phyloP scores from a whole-genome alignment of 192 early-diverging fungal species.

The Coemansia sp. region DNA sequence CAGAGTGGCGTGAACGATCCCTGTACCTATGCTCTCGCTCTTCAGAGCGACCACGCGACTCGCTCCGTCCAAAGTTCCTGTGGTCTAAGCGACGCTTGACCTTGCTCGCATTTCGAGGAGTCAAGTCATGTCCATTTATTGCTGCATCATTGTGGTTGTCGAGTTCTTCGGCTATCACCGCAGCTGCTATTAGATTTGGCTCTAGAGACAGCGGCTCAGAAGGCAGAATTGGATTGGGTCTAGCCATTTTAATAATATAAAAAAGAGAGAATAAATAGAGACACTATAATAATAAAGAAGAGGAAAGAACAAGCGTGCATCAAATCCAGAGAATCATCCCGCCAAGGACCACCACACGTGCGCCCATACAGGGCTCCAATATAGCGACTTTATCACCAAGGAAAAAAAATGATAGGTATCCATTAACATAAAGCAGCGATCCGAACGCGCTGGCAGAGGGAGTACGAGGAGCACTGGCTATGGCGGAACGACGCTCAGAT shows the following conservation, averaged over 20 bases:
- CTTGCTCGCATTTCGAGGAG: slow-evolving; percentile 34
- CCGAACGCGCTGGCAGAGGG: no score
- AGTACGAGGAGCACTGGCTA: no score
- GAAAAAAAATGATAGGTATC: background rate
- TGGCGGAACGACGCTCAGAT: no score
- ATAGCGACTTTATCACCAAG: background rate
- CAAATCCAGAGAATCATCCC: background rate
- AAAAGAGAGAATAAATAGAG: background rate
- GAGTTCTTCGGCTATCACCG: slow-evolving; percentile 24
- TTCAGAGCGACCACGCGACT: slow-evolving; percentile 16
- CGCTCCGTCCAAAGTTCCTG: slow-evolving; percentile 42
- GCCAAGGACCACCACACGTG: background rate
- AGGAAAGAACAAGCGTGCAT: background rate
- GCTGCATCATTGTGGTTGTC: slow-evolving; percentile 1
- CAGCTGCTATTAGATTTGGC: slow-evolving; percentile 35
- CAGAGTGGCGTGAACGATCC: background rate
- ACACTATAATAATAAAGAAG: background rate
- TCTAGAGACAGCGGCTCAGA: slow-evolving; percentile 51
- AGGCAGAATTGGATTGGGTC: slow-evolving; percentile 51
- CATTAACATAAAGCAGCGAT: no score
- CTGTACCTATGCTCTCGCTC: background rate
- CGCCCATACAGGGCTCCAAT: background rate
- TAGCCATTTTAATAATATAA: slow-evolving; percentile 28
- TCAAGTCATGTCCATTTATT: slow-evolving; percentile 6
- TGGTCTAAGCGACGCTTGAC: slow-evolving; percentile 41